Evolutionary conservation across 2,329 filamentous ascomycete genomes (phyloP), one percentile per base, ranked within the genome.

Genomic region (Penicillium sclerotigenum): DNA sequence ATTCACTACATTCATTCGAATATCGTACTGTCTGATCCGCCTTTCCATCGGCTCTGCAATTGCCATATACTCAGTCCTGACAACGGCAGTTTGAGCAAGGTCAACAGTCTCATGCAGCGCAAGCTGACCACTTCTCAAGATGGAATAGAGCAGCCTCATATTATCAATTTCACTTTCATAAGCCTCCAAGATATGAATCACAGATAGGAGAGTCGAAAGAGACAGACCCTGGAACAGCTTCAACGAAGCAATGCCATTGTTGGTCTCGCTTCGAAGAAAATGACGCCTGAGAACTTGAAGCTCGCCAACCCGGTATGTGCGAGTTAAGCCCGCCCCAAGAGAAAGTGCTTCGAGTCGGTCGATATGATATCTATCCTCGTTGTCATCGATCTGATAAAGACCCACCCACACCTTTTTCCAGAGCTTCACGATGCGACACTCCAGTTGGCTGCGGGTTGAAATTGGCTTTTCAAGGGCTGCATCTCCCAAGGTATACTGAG

Each of bases 361-460:
- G 20, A 54, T 42, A n/a, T 66, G 60, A 13, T 41, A 59, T 14
- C 47, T 52, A 24, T 47, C 52, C 5, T 59, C 24, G 6, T 42
- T 43, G 22, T 62, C 50, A 28, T 63, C 40, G n/a, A 63, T 51
- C 41, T 66, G 59, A 36, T 66, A 65, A 10, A 67, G 56, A 2
- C 62, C 64, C 20, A 65, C 52, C 62, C 63, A 66, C 28, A 63
- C 52, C 11, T 47, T 59, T 22, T 52, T 59, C 63, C 62, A 67
- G n/a, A 58, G 51, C 4, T 59, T 52, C 16, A 62, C 31, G n/a
- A 67, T 58, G 28, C 54, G 53, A 24, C 33, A 13, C 29, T 62
- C 51, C 16, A 65, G 42, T 9, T 67, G 60, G 22, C 42, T 38
- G 31, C 56, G 59, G 7, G 50, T 37, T 16, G 47, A 26, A 5